These are phyloP conservation scores for Yarrowia sp. DNA, from an alignment of 805 yeast genomes.

Conservation along the genomic window DNA sequence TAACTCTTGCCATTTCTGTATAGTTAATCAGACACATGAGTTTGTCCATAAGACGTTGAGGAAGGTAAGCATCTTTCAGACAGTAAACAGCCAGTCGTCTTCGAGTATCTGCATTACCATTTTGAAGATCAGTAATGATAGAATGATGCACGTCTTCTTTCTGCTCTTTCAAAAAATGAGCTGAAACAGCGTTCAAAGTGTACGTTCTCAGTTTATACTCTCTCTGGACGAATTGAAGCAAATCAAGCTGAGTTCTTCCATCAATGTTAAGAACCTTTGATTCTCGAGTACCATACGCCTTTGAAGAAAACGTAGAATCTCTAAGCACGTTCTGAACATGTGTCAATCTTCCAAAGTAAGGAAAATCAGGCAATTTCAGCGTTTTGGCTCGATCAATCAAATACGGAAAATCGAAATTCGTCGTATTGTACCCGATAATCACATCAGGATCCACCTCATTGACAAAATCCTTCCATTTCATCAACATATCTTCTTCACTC, in stretches of 20 bases:
- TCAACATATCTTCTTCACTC: conserved; percentile 77
- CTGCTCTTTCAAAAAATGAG: conserved; percentile 90
- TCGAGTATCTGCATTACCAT: conserved; percentile 89
- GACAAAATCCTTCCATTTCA: conserved; percentile 83
- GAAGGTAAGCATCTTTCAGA: conserved; percentile 91
- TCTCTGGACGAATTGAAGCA: conserved; percentile 88
- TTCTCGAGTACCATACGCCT: conserved; percentile 95
- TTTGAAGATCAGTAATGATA: conserved; percentile 89
- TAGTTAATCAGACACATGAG: conserved; percentile 95
- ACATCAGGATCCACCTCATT: conserved; percentile 90
- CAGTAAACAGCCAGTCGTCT: conserved; percentile 95
- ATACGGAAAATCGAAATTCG: conserved; percentile 95
- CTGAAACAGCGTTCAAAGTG: conserved; percentile 91
- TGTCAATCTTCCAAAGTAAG: conserved; percentile 78
- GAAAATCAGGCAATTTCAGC: conserved; percentile 63
- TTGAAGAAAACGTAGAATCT: conserved; percentile 82
- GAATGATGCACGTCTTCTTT: conserved; percentile 98
- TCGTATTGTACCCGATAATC: conserved; percentile 90
- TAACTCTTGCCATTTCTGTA: conserved; percentile 99
- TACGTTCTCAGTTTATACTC: conserved; percentile 93
- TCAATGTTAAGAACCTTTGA: conserved; percentile 88
- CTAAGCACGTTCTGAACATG: conserved; percentile 71
- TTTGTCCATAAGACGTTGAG: conserved; percentile 82
- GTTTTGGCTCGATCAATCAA: conserved; percentile 82
- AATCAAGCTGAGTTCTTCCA: conserved; percentile 92